A percentile compares a stretch with the other conserved stretches of the same genome.
phyloP scores from a whole-genome alignment of 768 basidiomycete genomes.

The Phylloporus scabripes region DNA sequence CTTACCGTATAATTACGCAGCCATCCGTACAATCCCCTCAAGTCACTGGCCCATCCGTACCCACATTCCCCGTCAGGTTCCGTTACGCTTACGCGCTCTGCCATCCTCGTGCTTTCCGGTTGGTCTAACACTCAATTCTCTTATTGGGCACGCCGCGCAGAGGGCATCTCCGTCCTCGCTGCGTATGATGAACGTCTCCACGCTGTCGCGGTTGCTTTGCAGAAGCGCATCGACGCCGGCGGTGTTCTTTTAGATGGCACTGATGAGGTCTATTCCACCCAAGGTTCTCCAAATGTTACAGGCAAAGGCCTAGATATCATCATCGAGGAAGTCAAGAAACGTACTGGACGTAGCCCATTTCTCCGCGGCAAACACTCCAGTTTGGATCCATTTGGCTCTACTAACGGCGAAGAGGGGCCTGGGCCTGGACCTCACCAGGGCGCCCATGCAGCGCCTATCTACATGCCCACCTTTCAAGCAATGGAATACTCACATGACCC shows the following conservation, averaged over 20 bases:
- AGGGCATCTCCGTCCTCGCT: slow-evolving; percentile 44
- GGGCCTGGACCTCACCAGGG: slow-evolving; percentile 26
- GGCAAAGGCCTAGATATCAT: slow-evolving; percentile 47
- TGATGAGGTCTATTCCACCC: slow-evolving; percentile 23
- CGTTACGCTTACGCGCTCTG: slow-evolving; percentile 44
- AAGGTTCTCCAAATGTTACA: slow-evolving; percentile 38
- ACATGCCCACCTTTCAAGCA: slow-evolving; percentile 38
- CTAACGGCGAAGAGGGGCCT: slow-evolving; percentile 31
- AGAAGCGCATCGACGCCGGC: slow-evolving; percentile 35
- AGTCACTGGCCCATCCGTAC: slow-evolving; percentile 40
- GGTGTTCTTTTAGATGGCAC: slow-evolving; percentile 28
- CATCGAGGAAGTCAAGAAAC: slow-evolving; percentile 46
- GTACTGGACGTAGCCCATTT: slow-evolving; percentile 43
- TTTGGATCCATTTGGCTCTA: slow-evolving; percentile 44
- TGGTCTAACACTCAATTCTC: slow-evolving; percentile 53
- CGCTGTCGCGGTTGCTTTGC: slow-evolving; percentile 37
- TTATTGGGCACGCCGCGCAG: slow-evolving; percentile 48
- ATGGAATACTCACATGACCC: slow-evolving; percentile 35
- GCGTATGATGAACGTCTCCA: slow-evolving; percentile 37
- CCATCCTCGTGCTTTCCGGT: slow-evolving; percentile 43
- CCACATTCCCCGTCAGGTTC: slow-evolving; percentile 35
- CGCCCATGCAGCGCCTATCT: slow-evolving; percentile 27
- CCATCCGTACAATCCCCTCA: slow-evolving; percentile 50
- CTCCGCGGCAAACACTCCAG: slow-evolving; percentile 48
- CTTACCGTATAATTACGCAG: slow-evolving; percentile 31